Evolutionary conservation across 768 basidiomycete species (phyloP).

Genomic region (Boletus rufocinnamomeus): DNA sequence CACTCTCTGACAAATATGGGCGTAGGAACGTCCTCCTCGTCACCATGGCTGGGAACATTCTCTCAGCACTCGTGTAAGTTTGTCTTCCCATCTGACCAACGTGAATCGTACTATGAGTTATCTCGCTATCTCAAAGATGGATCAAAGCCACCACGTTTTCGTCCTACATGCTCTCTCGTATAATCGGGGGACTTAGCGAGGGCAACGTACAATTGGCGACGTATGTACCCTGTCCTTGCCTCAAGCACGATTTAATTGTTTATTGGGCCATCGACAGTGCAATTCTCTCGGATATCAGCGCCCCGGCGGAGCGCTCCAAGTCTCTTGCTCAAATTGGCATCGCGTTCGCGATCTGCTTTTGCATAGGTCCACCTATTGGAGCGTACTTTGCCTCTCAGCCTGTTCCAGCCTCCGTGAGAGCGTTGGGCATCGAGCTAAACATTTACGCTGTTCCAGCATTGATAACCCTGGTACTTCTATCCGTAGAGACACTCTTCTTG

Average conservation of each 20-base stretch:
- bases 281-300: slow-evolving; percentile 89
- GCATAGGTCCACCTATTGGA: slow-evolving; percentile 89
- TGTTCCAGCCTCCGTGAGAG: slow-evolving; percentile 56
- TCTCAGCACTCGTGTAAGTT: slow-evolving; percentile 82
- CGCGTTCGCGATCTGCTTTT: slow-evolving; percentile 95
- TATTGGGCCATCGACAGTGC: slow-evolving; percentile 53
- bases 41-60: slow-evolving; percentile 91
- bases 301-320: slow-evolving; percentile 75
- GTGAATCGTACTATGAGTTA: background rate
- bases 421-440: slow-evolving; percentile 70
- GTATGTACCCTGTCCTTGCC: slow-evolving; percentile 47
- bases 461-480: slow-evolving; percentile 75
- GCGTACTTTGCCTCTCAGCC: slow-evolving; percentile 95
- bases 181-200: slow-evolving; percentile 93
- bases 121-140: slow-evolving; percentile 58
- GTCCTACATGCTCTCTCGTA: slow-evolving; percentile 83
- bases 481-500: slow-evolving; percentile 80
- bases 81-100: background rate
- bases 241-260: background rate
- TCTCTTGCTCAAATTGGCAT: slow-evolving; percentile 93
- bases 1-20: slow-evolving; percentile 88
- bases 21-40: slow-evolving; percentile 79
- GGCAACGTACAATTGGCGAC: slow-evolving; percentile 97
- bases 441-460: slow-evolving; percentile 90
- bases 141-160: slow-evolving; percentile 88